Evolutionary conservation across 257 asterid species (phyloP), one percentile per base, ranked within the genome.

Genomic region (Verbena officinalis): DNA sequence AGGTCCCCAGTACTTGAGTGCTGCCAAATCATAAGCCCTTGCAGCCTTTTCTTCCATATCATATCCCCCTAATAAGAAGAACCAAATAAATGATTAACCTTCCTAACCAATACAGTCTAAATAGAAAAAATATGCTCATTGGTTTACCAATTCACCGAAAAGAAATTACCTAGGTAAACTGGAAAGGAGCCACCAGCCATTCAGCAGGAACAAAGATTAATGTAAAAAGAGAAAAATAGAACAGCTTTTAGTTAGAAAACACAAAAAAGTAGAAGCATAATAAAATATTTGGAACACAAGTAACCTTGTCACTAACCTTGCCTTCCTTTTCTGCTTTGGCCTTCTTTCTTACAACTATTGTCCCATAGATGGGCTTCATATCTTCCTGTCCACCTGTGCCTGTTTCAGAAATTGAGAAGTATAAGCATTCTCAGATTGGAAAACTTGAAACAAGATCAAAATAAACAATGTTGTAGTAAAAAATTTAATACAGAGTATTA

Each of bases 361-460:
- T 93, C 99, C 99, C 99, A 93, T 44, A 93, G 73, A 84, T 93
- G 99, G 4, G 97, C 99, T 80, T 93, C 99, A 73, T 93, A 93
- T 73, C 99, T 90, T 1, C 99, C 99, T 0, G 99, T 93, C 99
- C 99, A 93, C 63, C 99, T 84, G 60, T 93, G 99, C 77, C 99
- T 93, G 81, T 52, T 34, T 8, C 23, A 12, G 7, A n/a, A 12
- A 71, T 49, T 45, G 61, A 71, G 1, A 48, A 30, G 3, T 49
- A 73, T 12, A 21, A 12, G 1, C 34, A 21, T 36, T 15, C 20
- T 13, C 19, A 53, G 36, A 30, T 14, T 13, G 12, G 11, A 30
- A 3, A 14, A 30, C 24, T 2, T 54, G 14, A 30, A 33, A 14
- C 23, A 55, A 5, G 4, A 10, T 5, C 14, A 9, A 34, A 58